Evolutionary conservation across 345 rosid genomes (phyloP).

Genomic region (Camelina sativa): DNA sequence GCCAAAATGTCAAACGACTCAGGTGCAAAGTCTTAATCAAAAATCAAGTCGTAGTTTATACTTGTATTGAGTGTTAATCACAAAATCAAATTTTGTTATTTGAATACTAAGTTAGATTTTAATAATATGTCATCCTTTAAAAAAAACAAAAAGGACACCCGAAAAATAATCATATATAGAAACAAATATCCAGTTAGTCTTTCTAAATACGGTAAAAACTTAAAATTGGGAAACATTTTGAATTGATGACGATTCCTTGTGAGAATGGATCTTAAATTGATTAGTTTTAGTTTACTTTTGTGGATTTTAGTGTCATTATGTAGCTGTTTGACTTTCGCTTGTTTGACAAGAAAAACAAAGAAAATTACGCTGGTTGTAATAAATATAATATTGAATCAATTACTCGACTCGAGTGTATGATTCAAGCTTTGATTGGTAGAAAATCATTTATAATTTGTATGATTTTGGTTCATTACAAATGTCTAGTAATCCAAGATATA

Average conservation of each 20-base stretch:
- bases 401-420: neutral
- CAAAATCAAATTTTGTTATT: slow-evolving; percentile 14
- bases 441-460: too few relatives aligned
- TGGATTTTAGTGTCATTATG: neutral
- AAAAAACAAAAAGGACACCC: neutral
- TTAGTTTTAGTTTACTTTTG: neutral
- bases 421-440: neutral
- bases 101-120: slow-evolving; percentile 7
- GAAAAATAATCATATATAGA: neutral
- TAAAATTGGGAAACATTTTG: too few relatives aligned
- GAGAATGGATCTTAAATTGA: neutral
- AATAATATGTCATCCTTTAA: slow-evolving; percentile 3
- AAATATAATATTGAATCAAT: neutral
- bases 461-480: slow-evolving; percentile 5
- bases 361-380: neutral
- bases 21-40: slow-evolving; percentile 6
- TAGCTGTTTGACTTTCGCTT: neutral
- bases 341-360: neutral
- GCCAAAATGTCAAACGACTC: slow-evolving; percentile 12
- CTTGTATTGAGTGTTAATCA: neutral
- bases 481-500: neutral
- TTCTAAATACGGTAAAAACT: neutral
- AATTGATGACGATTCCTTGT: neutral
- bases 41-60: slow-evolving; percentile 26
- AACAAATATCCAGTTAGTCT: neutral